Conservation (phyloP, 805 yeast genomes). For the Wickerhamiella occidentalis region DNA sequence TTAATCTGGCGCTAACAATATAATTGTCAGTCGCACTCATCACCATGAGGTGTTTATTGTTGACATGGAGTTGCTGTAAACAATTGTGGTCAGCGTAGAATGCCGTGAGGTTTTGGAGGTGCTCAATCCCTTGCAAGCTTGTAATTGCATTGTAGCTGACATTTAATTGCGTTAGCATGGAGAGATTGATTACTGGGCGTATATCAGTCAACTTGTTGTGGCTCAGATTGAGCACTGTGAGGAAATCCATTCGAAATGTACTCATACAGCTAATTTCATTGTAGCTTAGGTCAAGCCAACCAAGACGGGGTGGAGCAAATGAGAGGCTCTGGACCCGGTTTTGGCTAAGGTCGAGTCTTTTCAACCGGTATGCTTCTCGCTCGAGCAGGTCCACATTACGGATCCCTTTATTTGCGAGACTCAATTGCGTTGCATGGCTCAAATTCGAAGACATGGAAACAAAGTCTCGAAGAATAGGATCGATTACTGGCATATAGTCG, state of each 20-base stretch:
- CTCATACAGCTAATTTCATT: slow-evolving; percentile 15
- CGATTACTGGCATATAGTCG: background rate
- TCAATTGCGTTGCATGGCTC: slow-evolving; percentile 11
- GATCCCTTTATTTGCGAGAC: slow-evolving; percentile 15
- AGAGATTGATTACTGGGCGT: slow-evolving; percentile 15
- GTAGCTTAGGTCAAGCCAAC: slow-evolving; percentile 14
- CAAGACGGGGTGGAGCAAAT: slow-evolving; percentile 18
- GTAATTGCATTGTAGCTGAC: slow-evolving; percentile 17
- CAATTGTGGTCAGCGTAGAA: slow-evolving; percentile 17
- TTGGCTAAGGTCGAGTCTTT: slow-evolving; percentile 15
- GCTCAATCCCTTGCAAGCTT: slow-evolving; percentile 16
- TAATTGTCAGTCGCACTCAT: background rate
- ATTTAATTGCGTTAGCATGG: slow-evolving; percentile 19
- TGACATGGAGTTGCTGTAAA: slow-evolving; percentile 12
- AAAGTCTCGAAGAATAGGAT: background rate
- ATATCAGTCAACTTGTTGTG: slow-evolving; percentile 17
- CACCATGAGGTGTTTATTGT: background rate
- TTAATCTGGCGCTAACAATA: background rate
- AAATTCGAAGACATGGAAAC: background rate
- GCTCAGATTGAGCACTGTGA: slow-evolving; percentile 18
- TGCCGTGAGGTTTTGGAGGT: slow-evolving; percentile 16
- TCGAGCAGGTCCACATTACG: slow-evolving; percentile 18
- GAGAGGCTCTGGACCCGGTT: slow-evolving; percentile 17
- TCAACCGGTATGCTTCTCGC: slow-evolving; percentile 15
- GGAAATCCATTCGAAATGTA: slow-evolving; percentile 16